Base-by-base conservation (phyloP, 169 alveolate species). In the Plasmodium gonderi region DNA sequence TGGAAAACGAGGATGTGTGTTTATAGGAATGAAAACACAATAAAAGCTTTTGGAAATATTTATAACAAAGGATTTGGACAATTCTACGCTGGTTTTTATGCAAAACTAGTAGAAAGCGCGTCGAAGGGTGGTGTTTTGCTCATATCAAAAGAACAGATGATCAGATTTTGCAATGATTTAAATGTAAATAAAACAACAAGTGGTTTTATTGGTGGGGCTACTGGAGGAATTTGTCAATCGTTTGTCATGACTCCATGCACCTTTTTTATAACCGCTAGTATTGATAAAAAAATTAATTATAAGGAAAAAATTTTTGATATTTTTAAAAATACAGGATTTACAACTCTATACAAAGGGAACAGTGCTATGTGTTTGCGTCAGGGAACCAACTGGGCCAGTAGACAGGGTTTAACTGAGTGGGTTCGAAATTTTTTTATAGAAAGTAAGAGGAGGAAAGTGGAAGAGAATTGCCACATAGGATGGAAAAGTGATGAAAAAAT, bases 1-100 rank as follows among this genome's bases (percentile, higher is more conserved):
- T 95, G 97, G 97, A 95, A 95, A 75, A 95, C 97, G 45, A 80
- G 96, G 44, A 95, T 95, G 97, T 96, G 96, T n/a, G 69, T 96
- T 93, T 93, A 89, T 67, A 76, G 96, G 33, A 83, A 82, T 44
- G 96, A 95, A 75, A 67, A 89, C 69, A 95, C 97, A 1, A 14
- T 95, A 8, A 85, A 44, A 78, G 89, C 97, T 9, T 92, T 93
- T 33, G 14, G 0, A 69, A 77, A 72, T 20, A 83, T 95, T 40
- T 95, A 90, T 51, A 90, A 83, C 40, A 47, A 92, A 36, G 97
- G 97, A 12, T 45, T 91, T 20, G 94, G 94, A 6, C 94, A 95
- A 23, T 95, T 91, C 80, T 95, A 96, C 95, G 95, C 90, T 23
- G 97, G 97, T 14, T 47, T 91, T 33, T 33, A 82, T 42, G 94